Base-by-base conservation (phyloP, 2,329 filamentous ascomycete genomes). In the Diplodia scrobiculata region DNA sequence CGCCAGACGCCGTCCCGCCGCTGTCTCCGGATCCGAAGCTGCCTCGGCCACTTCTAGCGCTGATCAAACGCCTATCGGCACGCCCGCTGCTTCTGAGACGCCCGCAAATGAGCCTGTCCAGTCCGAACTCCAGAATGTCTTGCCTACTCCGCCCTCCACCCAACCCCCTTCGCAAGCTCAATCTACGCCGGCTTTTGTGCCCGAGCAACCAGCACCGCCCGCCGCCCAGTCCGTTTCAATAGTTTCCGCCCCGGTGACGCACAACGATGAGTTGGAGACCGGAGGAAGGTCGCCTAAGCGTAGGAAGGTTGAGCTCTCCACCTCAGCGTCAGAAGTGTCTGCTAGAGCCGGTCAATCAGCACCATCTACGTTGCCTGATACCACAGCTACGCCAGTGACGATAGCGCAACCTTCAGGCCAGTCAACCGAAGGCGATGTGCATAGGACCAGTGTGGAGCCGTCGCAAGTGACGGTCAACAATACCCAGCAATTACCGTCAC, bases 1-100 rank as follows among this genome's bases (percentile, higher is more conserved):
- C 55, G 75, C 77, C 48, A 78, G 81, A 60, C 76, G 81, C 34
- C 78, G 81, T 59, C 74, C 73, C 52, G 75, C 74, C 27, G 72
- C 73, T 7, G 67, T 73, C 25, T 66, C 70, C 29, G 68, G 60
- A 21, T 59, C 74, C 34, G 62, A 70, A 67, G n/a, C 71, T 38
- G 66, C 71, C 67, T 68, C 70, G 19, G 59, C 68, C n/a, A 45
- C 70, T 19, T 51, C 71, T 4, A 68, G 67, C 47, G 67, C 68
- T 47, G 68, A 72, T 19, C 59, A 67, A 19, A 66, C 65, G 1
- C 65, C 66, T 19, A 67, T 55, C 21, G 65, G 65, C 21, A 68
- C 69, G 19, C 66, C 70, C 36, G 69, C 70, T 50, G 68, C 68
- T 14, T 62, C 67, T 14, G 63, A 63, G 51, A 38, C 58, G 25